These are phyloP conservation scores for Phytophthora hybrid DNA, from an alignment of 352 stramenopile species.

Conservation along the genomic window DNA sequence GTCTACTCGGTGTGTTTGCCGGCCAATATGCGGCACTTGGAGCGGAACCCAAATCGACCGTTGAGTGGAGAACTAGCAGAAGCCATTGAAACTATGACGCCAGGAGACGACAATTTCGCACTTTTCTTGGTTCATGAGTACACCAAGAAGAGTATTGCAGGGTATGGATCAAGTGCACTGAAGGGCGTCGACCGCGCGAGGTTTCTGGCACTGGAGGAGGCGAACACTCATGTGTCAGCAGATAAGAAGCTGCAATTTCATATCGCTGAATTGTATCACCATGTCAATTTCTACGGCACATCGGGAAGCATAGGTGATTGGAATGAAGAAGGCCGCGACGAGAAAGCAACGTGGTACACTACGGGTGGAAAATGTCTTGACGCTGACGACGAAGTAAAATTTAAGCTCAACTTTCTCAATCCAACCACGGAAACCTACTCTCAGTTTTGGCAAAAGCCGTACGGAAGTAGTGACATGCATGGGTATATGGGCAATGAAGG, in stretches of 20 bases:
- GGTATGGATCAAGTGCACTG: conserved; percentile 11
- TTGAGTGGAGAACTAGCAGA: conserved; percentile 7
- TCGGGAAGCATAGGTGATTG: conserved; percentile 11
- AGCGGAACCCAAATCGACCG: conserved; percentile 1
- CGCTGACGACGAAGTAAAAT: background rate
- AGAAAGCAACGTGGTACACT: conserved; percentile 19
- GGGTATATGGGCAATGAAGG: conserved; percentile 34
- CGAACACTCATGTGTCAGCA: background rate
- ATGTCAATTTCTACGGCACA: conserved; percentile 12
- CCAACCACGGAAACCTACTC: conserved; percentile 22
- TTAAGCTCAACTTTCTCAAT: conserved; percentile 35
- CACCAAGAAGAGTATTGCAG: conserved; percentile 25
- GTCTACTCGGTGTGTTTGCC: conserved; percentile 42
- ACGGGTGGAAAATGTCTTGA: conserved; percentile 2
- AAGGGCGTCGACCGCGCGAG: conserved; percentile 32
- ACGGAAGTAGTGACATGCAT: conserved; percentile 22
- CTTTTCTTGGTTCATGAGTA: conserved; percentile 34
- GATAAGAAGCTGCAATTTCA: conserved; percentile 27
- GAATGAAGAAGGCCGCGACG: background rate
- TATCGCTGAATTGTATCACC: conserved; percentile 22
- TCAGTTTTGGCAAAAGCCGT: conserved; percentile 28
- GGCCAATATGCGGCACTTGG: conserved; percentile 16
- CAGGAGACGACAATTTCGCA: conserved; percentile 41
- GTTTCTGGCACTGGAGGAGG: conserved; percentile 8
- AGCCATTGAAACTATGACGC: conserved; percentile 38